These are phyloP conservation scores for Talaromyces sp. DNA, from an alignment of 2,329 filamentous ascomycete genomes.

Conservation along the genomic window DNA sequence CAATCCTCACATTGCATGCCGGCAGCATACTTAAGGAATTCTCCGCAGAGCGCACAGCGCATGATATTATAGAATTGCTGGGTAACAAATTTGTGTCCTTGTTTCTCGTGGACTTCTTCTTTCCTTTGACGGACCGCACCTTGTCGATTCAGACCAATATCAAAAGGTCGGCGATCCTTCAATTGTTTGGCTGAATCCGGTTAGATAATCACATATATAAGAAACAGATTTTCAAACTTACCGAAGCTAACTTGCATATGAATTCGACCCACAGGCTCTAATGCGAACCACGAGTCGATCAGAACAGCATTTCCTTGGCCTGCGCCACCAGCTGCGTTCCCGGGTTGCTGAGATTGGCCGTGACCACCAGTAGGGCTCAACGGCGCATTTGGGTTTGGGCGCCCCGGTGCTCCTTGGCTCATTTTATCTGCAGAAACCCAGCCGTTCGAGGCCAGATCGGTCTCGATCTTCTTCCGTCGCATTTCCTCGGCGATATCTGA, in stretches of 20 bases:
- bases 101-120: slow-evolving; percentile 97
- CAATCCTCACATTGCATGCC: slow-evolving; percentile 99
- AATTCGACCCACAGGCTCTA: slow-evolving; percentile 90
- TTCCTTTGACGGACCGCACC: slow-evolving; percentile 96
- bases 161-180: slow-evolving; percentile 76
- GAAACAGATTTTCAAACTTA: slow-evolving; percentile 31
- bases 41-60: slow-evolving; percentile 95
- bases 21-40: slow-evolving; percentile 97
- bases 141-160: slow-evolving; percentile 88
- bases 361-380: slow-evolving; percentile 24
- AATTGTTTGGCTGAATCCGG: slow-evolving; percentile 67
- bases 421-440: slow-evolving; percentile 98
- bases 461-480: slow-evolving; percentile 93
- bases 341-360: slow-evolving; percentile 23
- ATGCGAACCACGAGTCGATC: slow-evolving; percentile 94
- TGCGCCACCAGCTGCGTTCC: slow-evolving; percentile 9
- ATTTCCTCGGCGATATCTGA: slow-evolving; percentile 98
- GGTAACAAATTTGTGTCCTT: slow-evolving; percentile 97
- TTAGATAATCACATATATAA: slow-evolving; percentile 19
- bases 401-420: slow-evolving; percentile 60
- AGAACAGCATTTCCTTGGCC: slow-evolving; percentile 29
- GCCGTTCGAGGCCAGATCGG: slow-evolving; percentile 87
- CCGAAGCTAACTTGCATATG: slow-evolving; percentile 85
- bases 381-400: slow-evolving; percentile 45
- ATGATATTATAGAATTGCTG: slow-evolving; percentile 99